Base-by-base conservation (phyloP, 805 yeast genomes). In the Kazachstania psychrophila region DNA sequence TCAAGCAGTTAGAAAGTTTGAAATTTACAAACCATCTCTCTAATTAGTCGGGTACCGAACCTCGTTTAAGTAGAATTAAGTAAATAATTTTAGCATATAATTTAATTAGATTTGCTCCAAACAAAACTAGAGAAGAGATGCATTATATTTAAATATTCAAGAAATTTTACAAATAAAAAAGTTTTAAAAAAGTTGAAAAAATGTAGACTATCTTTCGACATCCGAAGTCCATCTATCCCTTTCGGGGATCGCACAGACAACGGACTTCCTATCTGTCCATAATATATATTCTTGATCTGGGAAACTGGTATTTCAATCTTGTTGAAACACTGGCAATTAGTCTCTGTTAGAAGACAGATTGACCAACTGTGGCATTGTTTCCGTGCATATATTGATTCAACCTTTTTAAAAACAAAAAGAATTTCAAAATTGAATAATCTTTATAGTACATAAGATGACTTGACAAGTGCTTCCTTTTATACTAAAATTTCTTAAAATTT, bases 1-100 rank as follows among this genome's bases (percentile, higher is more conserved):
- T 8, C 57, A 52, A 34, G 86, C 94, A 5, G 39, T 57, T 28
- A 58, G 60, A 37, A 54, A 52, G 7, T 44, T 61, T 19, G 53
- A 51, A n/a, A 36, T 46, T 5, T 40, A 42, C 30, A 24, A 32
- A 2, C 43, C 44, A 23, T 23, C 19, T 12, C n/a, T n/a, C n/a
- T n/a, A n/a, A n/a, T n/a, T n/a, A n/a, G n/a, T n/a, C n/a, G n/a
- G n/a, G n/a, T n/a, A n/a, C n/a, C n/a, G n/a, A n/a, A n/a, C n/a
- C n/a, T n/a, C n/a, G n/a, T n/a, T n/a, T n/a, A n/a, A n/a, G n/a
- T n/a, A n/a, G n/a, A n/a, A n/a, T n/a, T n/a, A n/a, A n/a, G n/a
- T n/a, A n/a, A n/a, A n/a, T n/a, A n/a, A n/a, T n/a, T n/a, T n/a
- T n/a, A n/a, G n/a, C n/a, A n/a, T n/a, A n/a, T n/a, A n/a, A n/a